Evolutionary conservation across 129 eudicot species (phyloP).

Genomic region (Artemisia annua): DNA sequence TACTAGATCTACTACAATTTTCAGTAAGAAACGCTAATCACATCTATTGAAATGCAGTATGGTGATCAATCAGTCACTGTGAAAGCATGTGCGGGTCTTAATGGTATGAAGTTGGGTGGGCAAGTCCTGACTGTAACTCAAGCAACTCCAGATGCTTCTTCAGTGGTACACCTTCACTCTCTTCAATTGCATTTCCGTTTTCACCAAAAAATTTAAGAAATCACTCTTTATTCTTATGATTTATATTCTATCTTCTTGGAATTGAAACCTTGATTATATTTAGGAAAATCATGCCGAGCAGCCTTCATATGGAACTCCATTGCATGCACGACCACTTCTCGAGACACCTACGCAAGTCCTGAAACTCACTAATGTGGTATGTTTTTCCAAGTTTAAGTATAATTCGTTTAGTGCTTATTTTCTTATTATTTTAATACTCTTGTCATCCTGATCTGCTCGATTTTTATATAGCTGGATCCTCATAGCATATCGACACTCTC

Average conservation of each 20-base stretch:
- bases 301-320: conserved; percentile 79
- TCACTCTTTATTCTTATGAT: conserved; percentile 3
- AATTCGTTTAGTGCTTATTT: background rate
- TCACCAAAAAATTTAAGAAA: no score
- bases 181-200: no score
- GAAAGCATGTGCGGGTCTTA: conserved; percentile 93
- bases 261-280: conserved; percentile 4
- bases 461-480: conserved; percentile 56
- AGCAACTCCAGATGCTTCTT: conserved; percentile 59
- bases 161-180: conserved; percentile 42
- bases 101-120: conserved; percentile 92
- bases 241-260: background rate
- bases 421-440: background rate
- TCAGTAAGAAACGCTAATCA: no score
- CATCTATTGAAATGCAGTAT: conserved; percentile 50
- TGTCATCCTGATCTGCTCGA: background rate
- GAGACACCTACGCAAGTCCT: conserved; percentile 71
- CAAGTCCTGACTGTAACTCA: conserved; percentile 74
- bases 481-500: conserved; percentile 51
- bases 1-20: no score
- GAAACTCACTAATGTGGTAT: conserved; percentile 84
- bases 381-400: conserved; percentile 6
- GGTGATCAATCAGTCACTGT: conserved; percentile 73
- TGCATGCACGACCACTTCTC: conserved; percentile 80
- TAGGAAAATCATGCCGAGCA: conserved; percentile 54